These are phyloP conservation scores for Penicillium concentricum DNA, from an alignment of 2,329 filamentous ascomycete genomes.

Conservation along the genomic window DNA sequence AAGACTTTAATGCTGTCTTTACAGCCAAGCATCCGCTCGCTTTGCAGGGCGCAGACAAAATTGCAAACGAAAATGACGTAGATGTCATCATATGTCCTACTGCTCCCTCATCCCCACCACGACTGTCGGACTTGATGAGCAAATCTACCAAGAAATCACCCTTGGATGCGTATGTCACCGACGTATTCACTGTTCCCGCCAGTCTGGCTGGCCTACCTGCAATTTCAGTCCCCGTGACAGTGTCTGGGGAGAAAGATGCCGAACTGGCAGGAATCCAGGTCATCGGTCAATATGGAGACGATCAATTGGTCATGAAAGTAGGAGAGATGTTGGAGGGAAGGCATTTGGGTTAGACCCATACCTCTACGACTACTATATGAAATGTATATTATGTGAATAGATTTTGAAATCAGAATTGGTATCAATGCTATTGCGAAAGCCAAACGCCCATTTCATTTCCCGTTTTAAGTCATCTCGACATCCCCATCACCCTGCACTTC, in stretches of 20 bases:
- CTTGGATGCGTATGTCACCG: constrained; percentile 83
- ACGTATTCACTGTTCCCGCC: constrained; percentile 93
- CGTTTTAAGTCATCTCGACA: constrained; percentile 30
- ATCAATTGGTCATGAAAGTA: constrained; percentile 42
- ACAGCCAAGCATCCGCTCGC: constrained; percentile 64
- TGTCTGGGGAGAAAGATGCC: constrained; percentile 23
- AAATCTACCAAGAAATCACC: constrained; percentile 34
- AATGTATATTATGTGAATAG: constrained; percentile 7
- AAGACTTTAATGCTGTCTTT: constrained; percentile 83
- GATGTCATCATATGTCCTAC: constrained; percentile 89
- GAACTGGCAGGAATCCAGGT: constrained; percentile 45
- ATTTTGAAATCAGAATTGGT: constrained; percentile 12
- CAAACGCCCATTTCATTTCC: constrained; percentile 9
- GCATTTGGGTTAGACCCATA: constrained; percentile 8
- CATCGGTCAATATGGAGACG: constrained; percentile 50
- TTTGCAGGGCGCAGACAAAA: constrained; percentile 1
- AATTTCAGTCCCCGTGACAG: constrained; percentile 71
- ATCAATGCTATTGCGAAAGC: constrained; percentile 9
- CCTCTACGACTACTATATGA: constrained; percentile 15
- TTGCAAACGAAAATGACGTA: constrained; percentile 46
- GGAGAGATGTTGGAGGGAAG: constrained; percentile 37
- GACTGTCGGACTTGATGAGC: constrained; percentile 55
- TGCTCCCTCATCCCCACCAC: constrained; percentile 72
- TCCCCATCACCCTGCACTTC: constrained; percentile 26
- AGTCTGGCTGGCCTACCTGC: constrained; percentile 89